Conservation (phyloP, 2,329 filamentous ascomycete species). For the Aspergillus intermedius region DNA sequence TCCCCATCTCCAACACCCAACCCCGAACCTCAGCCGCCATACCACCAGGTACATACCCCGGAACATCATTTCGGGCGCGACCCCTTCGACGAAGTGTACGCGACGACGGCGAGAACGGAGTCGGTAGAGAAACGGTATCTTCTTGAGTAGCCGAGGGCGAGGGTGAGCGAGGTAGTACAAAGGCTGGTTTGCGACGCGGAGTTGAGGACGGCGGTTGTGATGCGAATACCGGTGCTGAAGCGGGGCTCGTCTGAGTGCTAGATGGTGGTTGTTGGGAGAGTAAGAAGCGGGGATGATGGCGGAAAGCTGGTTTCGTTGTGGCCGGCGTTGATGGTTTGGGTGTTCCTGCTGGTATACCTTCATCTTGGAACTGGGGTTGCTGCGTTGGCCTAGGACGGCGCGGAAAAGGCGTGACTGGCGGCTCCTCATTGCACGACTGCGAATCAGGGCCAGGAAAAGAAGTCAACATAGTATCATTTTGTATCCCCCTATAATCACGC, state of each 20-base stretch:
- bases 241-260: conserved; percentile 10
- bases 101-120: conserved; percentile 32
- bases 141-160: conserved; percentile 20
- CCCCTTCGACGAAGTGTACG: conserved; percentile 26
- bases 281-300: conserved; percentile 23
- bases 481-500: conserved; percentile 3
- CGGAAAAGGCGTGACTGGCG: conserved; percentile 6
- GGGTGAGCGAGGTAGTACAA: conserved; percentile 33
- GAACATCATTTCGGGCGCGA: conserved; percentile 13
- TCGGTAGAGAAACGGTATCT: conserved; percentile 13
- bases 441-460: conserved; percentile 12
- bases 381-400: background rate
- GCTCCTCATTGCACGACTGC: background rate
- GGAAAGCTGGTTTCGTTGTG: conserved; percentile 17
- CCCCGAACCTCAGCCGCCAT: conserved; percentile 37
- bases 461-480: conserved; percentile 13
- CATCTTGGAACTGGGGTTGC: background rate
- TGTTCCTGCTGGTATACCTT: conserved; percentile 2
- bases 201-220: conserved; percentile 9
- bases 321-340: conserved; percentile 10
- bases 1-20: conserved; percentile 35
- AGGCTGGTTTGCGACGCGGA: conserved; percentile 26
- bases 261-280: conserved; percentile 18
- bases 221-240: conserved; percentile 2
- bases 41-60: conserved; percentile 29